These are phyloP conservation scores for Hypseocharis bilobata DNA, from an alignment of 441 rosid genomes.

Conservation along the genomic window DNA sequence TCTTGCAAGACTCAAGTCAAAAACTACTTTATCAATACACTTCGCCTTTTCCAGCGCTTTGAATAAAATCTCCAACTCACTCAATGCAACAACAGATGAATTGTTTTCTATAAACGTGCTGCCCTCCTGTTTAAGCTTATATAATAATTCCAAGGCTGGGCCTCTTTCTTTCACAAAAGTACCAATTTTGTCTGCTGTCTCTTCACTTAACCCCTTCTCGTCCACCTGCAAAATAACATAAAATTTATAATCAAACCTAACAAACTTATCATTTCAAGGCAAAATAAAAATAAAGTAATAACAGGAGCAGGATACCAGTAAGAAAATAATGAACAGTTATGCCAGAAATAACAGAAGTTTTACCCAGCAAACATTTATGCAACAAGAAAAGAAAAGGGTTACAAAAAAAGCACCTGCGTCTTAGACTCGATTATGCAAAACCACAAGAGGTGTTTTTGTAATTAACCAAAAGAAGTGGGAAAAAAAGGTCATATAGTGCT, in stretches of 20 bases:
- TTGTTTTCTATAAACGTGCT: constrained; percentile 47
- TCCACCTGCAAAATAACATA: constrained; percentile 45
- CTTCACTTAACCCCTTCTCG: constrained; percentile 65
- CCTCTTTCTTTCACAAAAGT: constrained; percentile 70
- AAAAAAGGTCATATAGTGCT: neutral
- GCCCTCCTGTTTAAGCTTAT: constrained; percentile 50
- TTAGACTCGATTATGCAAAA: too few species aligned
- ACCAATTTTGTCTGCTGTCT: constrained; percentile 72
- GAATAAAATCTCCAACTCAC: constrained; percentile 66
- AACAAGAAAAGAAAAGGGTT: too few species aligned
- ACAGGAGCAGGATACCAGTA: too few species aligned
- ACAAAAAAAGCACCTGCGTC: too few species aligned
- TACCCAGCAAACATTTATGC: too few species aligned
- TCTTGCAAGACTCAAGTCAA: constrained; percentile 90
- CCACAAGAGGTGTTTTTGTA: neutral
- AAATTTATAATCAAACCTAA: constrained; percentile 8
- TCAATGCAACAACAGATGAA: constrained; percentile 55
- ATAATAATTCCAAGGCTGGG: constrained; percentile 47
- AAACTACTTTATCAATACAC: constrained; percentile 66
- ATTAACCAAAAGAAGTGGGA: neutral
- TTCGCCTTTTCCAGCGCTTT: constrained; percentile 66
- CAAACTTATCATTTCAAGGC: constrained; percentile 3
- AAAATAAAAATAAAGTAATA: neutral
- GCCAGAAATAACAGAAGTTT: too few species aligned
- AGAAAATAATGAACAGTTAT: too few species aligned